Percentiles rank a stretch among this genome's conserved stretches.
phyloP scores from a whole-genome alignment of 2,329 filamentous ascomycete genomes.

The Alternaria brassicae region DNA sequence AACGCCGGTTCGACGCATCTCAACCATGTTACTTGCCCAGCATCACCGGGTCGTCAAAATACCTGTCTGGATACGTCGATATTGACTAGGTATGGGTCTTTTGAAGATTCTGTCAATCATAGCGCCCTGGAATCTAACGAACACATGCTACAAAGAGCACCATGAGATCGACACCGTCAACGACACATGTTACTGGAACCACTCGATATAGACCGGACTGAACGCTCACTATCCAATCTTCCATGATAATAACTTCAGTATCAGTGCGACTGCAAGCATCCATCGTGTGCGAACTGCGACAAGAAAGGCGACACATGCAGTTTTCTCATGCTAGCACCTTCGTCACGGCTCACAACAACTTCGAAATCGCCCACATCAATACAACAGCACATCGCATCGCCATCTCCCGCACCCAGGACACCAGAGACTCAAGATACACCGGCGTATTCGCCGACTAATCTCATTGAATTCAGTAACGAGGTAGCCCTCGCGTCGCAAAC shows the following conservation, averaged over 20 bases:
- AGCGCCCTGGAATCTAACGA: background rate
- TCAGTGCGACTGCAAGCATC: constrained; percentile 46
- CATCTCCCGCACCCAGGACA: constrained; percentile 7
- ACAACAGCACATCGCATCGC: constrained; percentile 4
- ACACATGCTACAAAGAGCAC: background rate
- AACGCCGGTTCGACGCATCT: background rate
- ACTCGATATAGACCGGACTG: background rate
- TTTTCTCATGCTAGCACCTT: constrained; percentile 43
- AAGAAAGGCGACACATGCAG: constrained; percentile 44
- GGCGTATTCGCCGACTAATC: constrained; percentile 5
- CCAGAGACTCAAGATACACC: background rate
- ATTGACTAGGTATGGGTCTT: background rate
- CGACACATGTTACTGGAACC: background rate
- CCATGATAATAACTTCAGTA: constrained; percentile 20
- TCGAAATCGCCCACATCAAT: constrained; percentile 15
- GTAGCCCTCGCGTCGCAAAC: constrained; percentile 16
- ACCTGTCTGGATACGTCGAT: background rate
- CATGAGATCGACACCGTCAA: background rate
- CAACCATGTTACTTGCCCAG: background rate
- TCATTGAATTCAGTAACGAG: constrained; percentile 10
- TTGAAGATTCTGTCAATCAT: background rate
- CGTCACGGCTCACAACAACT: constrained; percentile 35
- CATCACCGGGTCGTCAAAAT: background rate
- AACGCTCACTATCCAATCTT: background rate
- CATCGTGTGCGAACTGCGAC: constrained; percentile 43